Base-by-base conservation (phyloP, 1,139 yeast species). In the Saccharomyces hybrid region DNA sequence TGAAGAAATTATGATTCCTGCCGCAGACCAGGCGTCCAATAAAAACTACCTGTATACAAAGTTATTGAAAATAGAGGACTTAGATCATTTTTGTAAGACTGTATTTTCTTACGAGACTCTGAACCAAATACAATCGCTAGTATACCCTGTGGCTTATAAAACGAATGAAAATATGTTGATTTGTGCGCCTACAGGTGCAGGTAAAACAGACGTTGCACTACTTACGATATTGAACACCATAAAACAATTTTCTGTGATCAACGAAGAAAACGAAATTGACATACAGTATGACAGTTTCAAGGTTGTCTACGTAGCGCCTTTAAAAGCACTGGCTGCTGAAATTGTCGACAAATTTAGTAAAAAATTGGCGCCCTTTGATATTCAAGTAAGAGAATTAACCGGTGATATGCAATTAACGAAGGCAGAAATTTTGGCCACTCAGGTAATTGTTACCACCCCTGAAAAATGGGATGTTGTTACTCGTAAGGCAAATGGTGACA, bases 141-240 rank as follows among this genome's bases (percentile, higher is more conserved):
- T 95, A 1, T 95, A 78, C 62, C 96, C 96, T 0, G 87, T 90
- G 16, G 99, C 96, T 0, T 95, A 93, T 67, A 83, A 86, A 54
- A 86, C 98, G 5, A 91, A 89, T 70, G 97, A 91, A 63, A 93
- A 95, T 65, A 87, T 95, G 96, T 77, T 93, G 52, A 91, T 93
- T 1, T 93, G 99, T 80, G 99, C 99, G 0, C 99, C 99, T 2
- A 93, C 99, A 0, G 99, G 99, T 77, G 98, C 99, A 6, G 99
- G 99, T 79, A 93, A 93, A 67, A 95, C 99, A 0, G 98, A 95
- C 70, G 96, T 95, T 46, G 99, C 99, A 0, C 74, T 95, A 64
- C 73, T 93, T 47, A 78, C 98, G 0, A 83, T 93, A 64, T 75
- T 95, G 54, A 88, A 86, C 63, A 81, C 95, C 0, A 85, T 93